Percentiles rank a stretch among this genome's conserved stretches.
Conservation (phyloP, 495 filamentous ascomycete genomes). For the Lasiosphaeriaceae sp. region DNA sequence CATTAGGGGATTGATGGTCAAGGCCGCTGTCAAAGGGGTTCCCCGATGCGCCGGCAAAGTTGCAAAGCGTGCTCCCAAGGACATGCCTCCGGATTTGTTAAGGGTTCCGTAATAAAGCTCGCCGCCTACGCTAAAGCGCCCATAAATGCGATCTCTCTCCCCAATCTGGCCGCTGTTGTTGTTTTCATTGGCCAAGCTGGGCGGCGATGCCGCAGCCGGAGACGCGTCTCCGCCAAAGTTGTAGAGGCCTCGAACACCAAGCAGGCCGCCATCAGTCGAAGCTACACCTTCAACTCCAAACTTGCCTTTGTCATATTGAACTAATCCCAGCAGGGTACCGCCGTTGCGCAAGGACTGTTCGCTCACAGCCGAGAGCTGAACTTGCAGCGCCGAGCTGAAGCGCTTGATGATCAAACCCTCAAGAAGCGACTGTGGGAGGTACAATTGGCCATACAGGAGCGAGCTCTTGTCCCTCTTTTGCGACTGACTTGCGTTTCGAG, state of each 20-base stretch:
- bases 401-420: conserved; percentile 85
- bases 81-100: conserved; percentile 82
- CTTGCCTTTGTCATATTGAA: conserved; percentile 84
- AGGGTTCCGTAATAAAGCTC: conserved; percentile 92
- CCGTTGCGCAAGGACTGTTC: conserved; percentile 69
- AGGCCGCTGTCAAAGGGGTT: conserved; percentile 85
- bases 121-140: conserved; percentile 75
- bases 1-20: conserved; percentile 89
- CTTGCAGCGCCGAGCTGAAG: conserved; percentile 70
- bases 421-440: conserved; percentile 76
- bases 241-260: conserved; percentile 85
- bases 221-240: conserved; percentile 87
- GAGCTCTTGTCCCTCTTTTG: conserved; percentile 32
- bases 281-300: conserved; percentile 89
- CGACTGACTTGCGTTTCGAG: neutral
- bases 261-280: conserved; percentile 83
- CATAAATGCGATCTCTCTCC: conserved; percentile 52
- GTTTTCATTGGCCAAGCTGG: conserved; percentile 10
- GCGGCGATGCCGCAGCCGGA: conserved; percentile 21
- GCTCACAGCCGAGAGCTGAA: conserved; percentile 79
- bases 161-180: conserved; percentile 10
- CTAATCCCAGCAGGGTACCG: conserved; percentile 69
- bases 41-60: conserved; percentile 84
- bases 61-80: conserved; percentile 76
- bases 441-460: conserved; percentile 84